A percentile compares a stretch with the other conserved stretches of the same genome.
Conservation (phyloP, 495 filamentous ascomycete species). For the Daldinia childiae region DNA sequence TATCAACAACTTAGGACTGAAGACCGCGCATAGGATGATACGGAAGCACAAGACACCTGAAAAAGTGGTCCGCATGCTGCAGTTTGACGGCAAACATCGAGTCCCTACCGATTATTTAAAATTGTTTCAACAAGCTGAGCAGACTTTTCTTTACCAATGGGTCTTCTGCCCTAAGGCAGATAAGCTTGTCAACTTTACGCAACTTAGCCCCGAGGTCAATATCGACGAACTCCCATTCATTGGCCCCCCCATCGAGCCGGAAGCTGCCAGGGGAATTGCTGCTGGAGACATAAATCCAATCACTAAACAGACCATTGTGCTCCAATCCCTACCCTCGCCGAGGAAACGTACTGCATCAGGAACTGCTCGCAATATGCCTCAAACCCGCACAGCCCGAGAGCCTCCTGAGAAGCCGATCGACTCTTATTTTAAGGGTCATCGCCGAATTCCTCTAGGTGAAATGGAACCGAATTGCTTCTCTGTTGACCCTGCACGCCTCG, state of each 20-base stretch:
- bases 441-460: slow-evolving; percentile 81
- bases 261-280: slow-evolving; percentile 80
- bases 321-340: slow-evolving; percentile 47
- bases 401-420: slow-evolving; percentile 73
- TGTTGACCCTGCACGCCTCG: slow-evolving; percentile 46
- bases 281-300: slow-evolving; percentile 87
- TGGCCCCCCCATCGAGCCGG: slow-evolving; percentile 72
- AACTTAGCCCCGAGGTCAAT: slow-evolving; percentile 66
- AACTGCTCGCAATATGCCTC: slow-evolving; percentile 39
- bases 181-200: slow-evolving; percentile 75
- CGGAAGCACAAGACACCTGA: slow-evolving; percentile 90
- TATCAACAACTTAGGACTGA: slow-evolving; percentile 86
- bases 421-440: slow-evolving; percentile 75
- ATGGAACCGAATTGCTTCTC: slow-evolving; percentile 84
- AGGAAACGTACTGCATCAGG: slow-evolving; percentile 53
- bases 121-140: slow-evolving; percentile 82
- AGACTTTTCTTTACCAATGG: slow-evolving; percentile 92
- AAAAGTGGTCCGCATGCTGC: slow-evolving; percentile 78
- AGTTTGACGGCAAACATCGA: slow-evolving; percentile 84
- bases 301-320: slow-evolving; percentile 75
- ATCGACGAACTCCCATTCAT: slow-evolving; percentile 79
- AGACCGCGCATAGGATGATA: slow-evolving; percentile 90
- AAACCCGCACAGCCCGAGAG: slow-evolving; percentile 49
- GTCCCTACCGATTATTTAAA: slow-evolving; percentile 82
- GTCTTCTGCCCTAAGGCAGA: slow-evolving; percentile 84